These are phyloP conservation scores for Botrytis pseudocinerea DNA, from an alignment of 2,329 filamentous ascomycete genomes.

Conservation along the genomic window DNA sequence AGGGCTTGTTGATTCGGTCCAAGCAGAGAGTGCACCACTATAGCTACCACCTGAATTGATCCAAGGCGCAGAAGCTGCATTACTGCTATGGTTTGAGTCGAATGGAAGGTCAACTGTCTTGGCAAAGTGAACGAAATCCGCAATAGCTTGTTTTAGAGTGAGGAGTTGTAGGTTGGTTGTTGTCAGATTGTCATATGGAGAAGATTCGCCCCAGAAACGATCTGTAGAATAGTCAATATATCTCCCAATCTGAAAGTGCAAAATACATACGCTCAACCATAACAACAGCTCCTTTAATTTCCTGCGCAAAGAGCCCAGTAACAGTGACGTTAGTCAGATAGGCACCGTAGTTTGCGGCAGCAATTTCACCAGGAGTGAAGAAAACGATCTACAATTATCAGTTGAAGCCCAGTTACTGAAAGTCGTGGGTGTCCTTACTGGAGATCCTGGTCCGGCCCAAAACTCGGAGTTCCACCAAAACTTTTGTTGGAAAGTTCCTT, in stretches of 20 bases:
- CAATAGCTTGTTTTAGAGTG: constrained; percentile 54
- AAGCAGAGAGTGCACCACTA: constrained; percentile 55
- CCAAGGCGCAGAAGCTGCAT: constrained; percentile 57
- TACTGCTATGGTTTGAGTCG: constrained; percentile 49
- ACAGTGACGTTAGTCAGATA: constrained; percentile 54
- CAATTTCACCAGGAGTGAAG: constrained; percentile 54
- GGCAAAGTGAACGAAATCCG: constrained; percentile 56
- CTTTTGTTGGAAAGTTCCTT: constrained; percentile 56
- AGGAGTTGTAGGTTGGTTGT: constrained; percentile 56
- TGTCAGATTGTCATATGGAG: constrained; percentile 52
- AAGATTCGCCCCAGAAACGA: constrained; percentile 58
- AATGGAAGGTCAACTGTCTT: constrained; percentile 55
- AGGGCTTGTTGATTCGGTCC: constrained; percentile 53
- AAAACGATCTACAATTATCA: constrained; percentile 45
- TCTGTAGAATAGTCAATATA: constrained; percentile 41
- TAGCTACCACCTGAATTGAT: constrained; percentile 58
- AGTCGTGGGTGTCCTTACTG: constrained; percentile 42
- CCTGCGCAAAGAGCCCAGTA: constrained; percentile 52
- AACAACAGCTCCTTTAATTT: constrained; percentile 54
- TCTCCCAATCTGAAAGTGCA: not conserved
- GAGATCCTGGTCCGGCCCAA: constrained; percentile 56
- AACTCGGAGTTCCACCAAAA: constrained; percentile 54
- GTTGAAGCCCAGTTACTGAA: not conserved
- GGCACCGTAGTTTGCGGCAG: constrained; percentile 48
- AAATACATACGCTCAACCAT: constrained; percentile 52